phyloP scores from a whole-genome alignment of 1,139 yeast genomes.

The Torulaspora pretoriensis region DNA sequence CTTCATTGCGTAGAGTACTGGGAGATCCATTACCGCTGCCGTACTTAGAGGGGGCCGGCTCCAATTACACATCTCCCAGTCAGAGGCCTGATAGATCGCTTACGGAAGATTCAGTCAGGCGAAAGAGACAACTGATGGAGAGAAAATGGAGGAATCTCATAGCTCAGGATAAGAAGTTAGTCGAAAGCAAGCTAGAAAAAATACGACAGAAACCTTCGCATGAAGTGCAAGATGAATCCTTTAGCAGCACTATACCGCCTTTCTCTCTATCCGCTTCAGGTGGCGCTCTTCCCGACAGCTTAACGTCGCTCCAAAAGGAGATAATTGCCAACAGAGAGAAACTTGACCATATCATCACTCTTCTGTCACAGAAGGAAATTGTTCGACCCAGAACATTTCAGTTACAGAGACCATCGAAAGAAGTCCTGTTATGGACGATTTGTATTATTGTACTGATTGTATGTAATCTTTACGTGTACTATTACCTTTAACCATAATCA shows the following conservation, averaged over 20 bases:
- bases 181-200: slow-evolving; percentile 10
- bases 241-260: slow-evolving; percentile 1
- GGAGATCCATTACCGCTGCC: slow-evolving; percentile 41
- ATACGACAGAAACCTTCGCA: slow-evolving; percentile 5
- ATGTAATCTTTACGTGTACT: slow-evolving; percentile 30
- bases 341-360: slow-evolving; percentile 23
- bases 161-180: slow-evolving; percentile 16
- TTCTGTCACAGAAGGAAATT: slow-evolving; percentile 11
- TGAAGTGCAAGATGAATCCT: background rate
- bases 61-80: background rate
- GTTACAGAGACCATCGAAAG: slow-evolving; percentile 6
- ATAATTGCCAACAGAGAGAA: slow-evolving; percentile 22
- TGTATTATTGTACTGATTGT: slow-evolving; percentile 32
- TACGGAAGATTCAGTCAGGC: slow-evolving; percentile 9
- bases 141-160: slow-evolving; percentile 26
- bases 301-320: slow-evolving; percentile 16
- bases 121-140: slow-evolving; percentile 20
- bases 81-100: background rate
- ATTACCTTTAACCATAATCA: slow-evolving; percentile 16
- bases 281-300: background rate
- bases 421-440: slow-evolving; percentile 25
- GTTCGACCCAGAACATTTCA: background rate
- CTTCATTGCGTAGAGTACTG: slow-evolving; percentile 25
- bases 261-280: slow-evolving; percentile 2
- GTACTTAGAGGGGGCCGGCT: slow-evolving; percentile 22